Conservation (phyloP, 345 rosid genomes). For the Corchorus capsularis region DNA sequence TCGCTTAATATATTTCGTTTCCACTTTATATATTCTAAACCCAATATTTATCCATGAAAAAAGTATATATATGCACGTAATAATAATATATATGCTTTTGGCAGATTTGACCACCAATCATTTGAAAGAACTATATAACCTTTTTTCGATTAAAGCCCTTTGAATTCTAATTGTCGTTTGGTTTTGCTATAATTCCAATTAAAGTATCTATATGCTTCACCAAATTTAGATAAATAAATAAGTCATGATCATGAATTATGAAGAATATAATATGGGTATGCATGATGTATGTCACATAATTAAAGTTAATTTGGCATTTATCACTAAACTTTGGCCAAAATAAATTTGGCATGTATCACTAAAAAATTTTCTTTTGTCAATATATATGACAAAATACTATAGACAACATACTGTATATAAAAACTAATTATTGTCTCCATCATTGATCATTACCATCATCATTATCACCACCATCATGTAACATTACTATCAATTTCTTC, state of each 20-base stretch:
- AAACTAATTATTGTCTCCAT: neutral
- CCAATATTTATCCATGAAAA: conserved; percentile 5
- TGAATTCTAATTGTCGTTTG: neutral
- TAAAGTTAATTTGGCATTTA: too few relatives aligned
- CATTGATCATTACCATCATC: neutral
- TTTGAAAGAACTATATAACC: neutral
- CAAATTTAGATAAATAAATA: neutral
- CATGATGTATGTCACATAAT: too few relatives aligned
- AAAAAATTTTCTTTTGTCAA: neutral
- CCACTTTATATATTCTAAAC: conserved; percentile 36
- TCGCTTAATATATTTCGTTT: conserved; percentile 4
- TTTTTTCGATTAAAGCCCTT: neutral
- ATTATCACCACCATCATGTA: neutral
- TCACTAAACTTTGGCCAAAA: too few relatives aligned
- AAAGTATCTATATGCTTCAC: neutral
- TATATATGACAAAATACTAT: neutral
- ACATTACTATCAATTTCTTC: neutral
- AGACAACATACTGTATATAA: neutral
- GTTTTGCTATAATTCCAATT: neutral
- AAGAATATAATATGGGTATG: neutral
- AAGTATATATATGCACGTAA: conserved; percentile 11
- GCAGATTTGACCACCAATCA: conserved; percentile 20
- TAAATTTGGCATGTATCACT: too few relatives aligned
- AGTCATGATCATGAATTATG: neutral
- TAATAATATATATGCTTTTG: conserved; percentile 14